phyloP scores from a whole-genome alignment of 768 basidiomycete species.

The Krasilnikovozyma curviuscula region DNA sequence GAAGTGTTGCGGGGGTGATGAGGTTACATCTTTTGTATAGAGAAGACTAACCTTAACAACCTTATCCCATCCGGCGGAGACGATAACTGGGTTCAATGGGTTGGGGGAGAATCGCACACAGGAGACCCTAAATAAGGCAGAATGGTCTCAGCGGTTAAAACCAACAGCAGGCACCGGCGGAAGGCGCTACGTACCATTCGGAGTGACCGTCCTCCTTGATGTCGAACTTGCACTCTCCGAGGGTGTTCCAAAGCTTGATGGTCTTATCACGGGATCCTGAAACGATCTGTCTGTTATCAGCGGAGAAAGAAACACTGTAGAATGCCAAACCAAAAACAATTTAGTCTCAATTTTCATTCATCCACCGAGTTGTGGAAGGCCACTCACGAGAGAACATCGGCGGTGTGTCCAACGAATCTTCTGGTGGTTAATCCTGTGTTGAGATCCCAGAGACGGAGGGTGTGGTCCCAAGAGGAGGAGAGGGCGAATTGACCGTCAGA shows the following conservation, averaged over 20 bases:
- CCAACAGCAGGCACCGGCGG: neutral
- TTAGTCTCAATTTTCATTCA: no score
- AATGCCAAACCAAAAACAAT: neutral
- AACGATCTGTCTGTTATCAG: constrained; percentile 98
- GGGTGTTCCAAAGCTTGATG: constrained; percentile 99
- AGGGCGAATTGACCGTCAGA: constrained; percentile 99
- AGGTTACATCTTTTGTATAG: no score
- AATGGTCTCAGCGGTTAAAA: neutral
- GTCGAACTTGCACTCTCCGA: constrained; percentile 99
- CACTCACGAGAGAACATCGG: constrained; percentile 66
- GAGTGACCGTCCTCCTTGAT: constrained; percentile 97
- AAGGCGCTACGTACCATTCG: constrained; percentile 47
- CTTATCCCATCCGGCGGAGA: constrained; percentile 99
- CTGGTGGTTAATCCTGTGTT: constrained; percentile 93
- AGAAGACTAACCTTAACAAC: constrained; percentile 73
- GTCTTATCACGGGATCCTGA: constrained; percentile 89
- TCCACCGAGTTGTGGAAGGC: no score
- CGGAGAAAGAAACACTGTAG: constrained; percentile 72
- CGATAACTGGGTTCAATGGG: constrained; percentile 89
- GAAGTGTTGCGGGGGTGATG: no score
- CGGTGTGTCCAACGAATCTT: constrained; percentile 92
- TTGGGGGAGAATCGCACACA: constrained; percentile 99
- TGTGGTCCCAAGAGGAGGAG: constrained; percentile 99
- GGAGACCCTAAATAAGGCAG: constrained; percentile 50
- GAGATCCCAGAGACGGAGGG: constrained; percentile 96